Percentiles rank a stretch among this genome's conserved stretches.
phyloP scores from a whole-genome alignment of 768 basidiomycete species.

The Lactarius vividus region DNA sequence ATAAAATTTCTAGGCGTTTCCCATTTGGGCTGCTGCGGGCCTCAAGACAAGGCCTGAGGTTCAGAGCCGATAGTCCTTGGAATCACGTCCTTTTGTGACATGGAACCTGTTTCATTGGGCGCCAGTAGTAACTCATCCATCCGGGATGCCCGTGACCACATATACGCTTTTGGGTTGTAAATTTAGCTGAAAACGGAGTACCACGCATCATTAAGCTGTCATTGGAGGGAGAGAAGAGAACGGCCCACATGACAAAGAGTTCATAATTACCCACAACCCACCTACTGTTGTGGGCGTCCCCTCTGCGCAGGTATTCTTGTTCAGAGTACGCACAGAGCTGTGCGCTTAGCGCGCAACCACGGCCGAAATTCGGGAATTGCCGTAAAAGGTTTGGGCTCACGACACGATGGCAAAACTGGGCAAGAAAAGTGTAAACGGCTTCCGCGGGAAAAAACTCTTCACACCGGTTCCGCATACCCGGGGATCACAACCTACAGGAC shows the following conservation, averaged over 20 bases:
- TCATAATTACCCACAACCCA: not conserved
- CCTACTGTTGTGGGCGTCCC: no score
- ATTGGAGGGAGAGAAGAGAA: not conserved
- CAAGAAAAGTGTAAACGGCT: not conserved
- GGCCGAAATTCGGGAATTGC: not conserved
- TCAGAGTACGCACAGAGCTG: not conserved
- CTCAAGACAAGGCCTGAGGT: not conserved
- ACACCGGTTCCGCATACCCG: not conserved
- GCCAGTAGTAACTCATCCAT: not conserved
- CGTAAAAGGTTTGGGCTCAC: not conserved
- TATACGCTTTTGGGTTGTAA: not conserved
- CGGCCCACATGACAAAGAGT: not conserved
- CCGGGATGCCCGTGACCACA: not conserved
- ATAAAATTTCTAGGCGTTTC: not conserved
- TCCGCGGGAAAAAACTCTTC: not conserved
- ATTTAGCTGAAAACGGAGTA: not conserved
- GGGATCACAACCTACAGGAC: not conserved
- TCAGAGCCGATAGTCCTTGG: not conserved
- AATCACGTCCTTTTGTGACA: not conserved
- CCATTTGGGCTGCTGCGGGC: not conserved
- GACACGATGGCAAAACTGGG: not conserved
- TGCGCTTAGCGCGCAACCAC: not conserved
- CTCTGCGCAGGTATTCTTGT: not conserved
- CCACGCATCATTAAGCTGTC: not conserved
- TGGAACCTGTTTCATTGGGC: not conserved